These are phyloP conservation scores for Fusarium tanahbumbuense DNA, from an alignment of 2,329 filamentous ascomycete genomes.

Conservation along the genomic window DNA sequence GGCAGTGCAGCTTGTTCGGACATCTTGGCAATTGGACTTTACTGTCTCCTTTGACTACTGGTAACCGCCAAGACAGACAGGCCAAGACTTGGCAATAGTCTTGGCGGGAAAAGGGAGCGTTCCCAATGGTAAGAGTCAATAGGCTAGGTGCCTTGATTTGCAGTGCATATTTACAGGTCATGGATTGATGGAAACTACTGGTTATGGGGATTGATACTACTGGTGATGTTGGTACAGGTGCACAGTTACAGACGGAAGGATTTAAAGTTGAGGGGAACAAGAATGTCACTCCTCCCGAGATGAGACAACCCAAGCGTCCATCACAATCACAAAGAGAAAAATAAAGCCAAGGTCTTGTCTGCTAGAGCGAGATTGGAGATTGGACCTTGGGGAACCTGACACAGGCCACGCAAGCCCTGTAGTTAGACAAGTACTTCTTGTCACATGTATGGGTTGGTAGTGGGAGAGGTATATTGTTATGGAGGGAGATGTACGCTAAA, in stretches of 20 bases:
- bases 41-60: neutral
- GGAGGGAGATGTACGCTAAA: constrained; percentile 23
- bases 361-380: constrained; percentile 11
- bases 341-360: constrained; percentile 21
- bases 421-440: neutral
- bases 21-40: constrained; percentile 28
- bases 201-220: neutral
- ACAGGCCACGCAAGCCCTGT: constrained; percentile 33
- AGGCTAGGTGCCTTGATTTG: neutral
- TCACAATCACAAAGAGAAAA: constrained; percentile 21
- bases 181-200: neutral
- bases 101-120: constrained; percentile 25
- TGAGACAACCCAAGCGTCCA: constrained; percentile 13
- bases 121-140: neutral
- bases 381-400: constrained; percentile 9
- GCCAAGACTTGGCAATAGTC: constrained; percentile 7
- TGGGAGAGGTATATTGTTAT: neutral
- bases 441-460: rapidly evolving
- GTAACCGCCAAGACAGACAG: constrained; percentile 27
- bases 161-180: constrained; percentile 6
- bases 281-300: neutral
- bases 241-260: neutral
- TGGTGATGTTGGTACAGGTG: neutral
- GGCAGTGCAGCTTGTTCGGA: constrained; percentile 41
- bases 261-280: neutral